Percentiles rank a stretch among this genome's conserved stretches.
Evolutionary conservation across 805 yeast genomes (phyloP).

Genomic region (Saccharomycodes ludwigii): DNA sequence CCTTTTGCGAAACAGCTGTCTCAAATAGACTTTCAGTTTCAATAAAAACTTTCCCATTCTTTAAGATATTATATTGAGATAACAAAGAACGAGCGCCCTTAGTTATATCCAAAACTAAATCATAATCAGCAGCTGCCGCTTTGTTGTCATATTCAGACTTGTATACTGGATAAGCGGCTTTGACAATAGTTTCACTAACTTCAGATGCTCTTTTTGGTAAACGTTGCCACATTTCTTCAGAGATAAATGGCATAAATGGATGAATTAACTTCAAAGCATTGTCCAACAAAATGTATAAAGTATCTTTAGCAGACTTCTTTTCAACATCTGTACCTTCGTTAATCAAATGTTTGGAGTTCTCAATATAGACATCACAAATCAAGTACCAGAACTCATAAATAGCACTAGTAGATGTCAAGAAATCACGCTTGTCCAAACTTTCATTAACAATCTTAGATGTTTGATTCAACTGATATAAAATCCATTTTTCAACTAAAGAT

Average conservation of each 20-base stretch:
- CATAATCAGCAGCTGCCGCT: slow-evolving; percentile 64
- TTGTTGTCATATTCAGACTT: slow-evolving; percentile 47
- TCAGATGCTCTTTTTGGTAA: slow-evolving; percentile 78
- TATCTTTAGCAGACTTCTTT: slow-evolving; percentile 83
- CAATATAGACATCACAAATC: slow-evolving; percentile 95
- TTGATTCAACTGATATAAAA: slow-evolving; percentile 68
- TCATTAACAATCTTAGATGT: slow-evolving; percentile 55
- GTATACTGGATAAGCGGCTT: slow-evolving; percentile 69
- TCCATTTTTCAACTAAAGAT: slow-evolving; percentile 94
- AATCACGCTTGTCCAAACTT: slow-evolving; percentile 73
- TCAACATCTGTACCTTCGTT: slow-evolving; percentile 82
- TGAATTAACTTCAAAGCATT: slow-evolving; percentile 85
- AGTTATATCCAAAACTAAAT: slow-evolving; percentile 72
- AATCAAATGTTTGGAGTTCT: slow-evolving; percentile 87
- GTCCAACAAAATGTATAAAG: slow-evolving; percentile 85
- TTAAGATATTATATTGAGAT: slow-evolving; percentile 79
- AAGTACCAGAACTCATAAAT: slow-evolving; percentile 93
- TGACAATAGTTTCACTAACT: slow-evolving; percentile 54
- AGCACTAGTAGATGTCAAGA: slow-evolving; percentile 74
- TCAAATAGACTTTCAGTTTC: slow-evolving; percentile 45
- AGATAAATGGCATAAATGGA: slow-evolving; percentile 95
- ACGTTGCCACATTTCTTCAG: slow-evolving; percentile 99
- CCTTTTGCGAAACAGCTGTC: slow-evolving; percentile 58
- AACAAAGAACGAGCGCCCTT: slow-evolving; percentile 86
- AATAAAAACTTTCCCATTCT: slow-evolving; percentile 77